phyloP scores from a whole-genome alignment of 179 eudicot genomes.

The Monotropa hypopitys region DNA sequence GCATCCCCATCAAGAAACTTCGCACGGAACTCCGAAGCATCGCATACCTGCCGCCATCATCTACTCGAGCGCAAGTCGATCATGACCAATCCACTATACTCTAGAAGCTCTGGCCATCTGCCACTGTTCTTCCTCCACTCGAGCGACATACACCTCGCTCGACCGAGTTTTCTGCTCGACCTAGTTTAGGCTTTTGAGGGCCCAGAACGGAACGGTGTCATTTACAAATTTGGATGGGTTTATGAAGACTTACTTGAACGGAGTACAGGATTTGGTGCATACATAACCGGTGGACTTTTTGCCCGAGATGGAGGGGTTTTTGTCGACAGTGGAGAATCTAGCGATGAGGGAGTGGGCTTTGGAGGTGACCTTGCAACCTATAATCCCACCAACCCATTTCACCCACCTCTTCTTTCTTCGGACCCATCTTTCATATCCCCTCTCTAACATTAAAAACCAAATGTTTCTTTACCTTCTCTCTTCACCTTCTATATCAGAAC shows the following conservation, averaged over 20 bases:
- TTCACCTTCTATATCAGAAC: not conserved
- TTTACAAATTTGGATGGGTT: slow-evolving; percentile 25
- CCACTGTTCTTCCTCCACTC: no score
- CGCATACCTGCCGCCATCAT: no score
- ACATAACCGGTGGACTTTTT: slow-evolving; percentile 52
- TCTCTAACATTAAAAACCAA: not conserved
- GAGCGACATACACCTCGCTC: no score
- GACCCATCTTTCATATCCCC: not conserved
- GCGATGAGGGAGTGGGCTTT: slow-evolving; percentile 67
- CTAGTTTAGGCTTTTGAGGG: slow-evolving; percentile 23
- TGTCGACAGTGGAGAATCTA: slow-evolving; percentile 42
- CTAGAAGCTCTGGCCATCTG: no score
- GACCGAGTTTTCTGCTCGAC: no score
- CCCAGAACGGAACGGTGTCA: slow-evolving; percentile 27
- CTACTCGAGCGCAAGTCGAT: no score
- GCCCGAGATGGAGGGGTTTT: slow-evolving; percentile 45
- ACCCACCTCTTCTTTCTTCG: slow-evolving; percentile 8
- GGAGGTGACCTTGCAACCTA: no score
- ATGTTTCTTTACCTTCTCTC: not conserved
- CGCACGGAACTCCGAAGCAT: no score
- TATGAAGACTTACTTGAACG: slow-evolving; percentile 32
- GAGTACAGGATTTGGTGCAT: slow-evolving; percentile 45
- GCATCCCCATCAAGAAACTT: no score
- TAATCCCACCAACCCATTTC: slow-evolving; percentile 20
- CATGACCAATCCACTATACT: no score